Percentiles rank a stretch among this genome's conserved stretches.
Conservation (phyloP, 305 asterid genomes). For the Solanum hybrid region DNA sequence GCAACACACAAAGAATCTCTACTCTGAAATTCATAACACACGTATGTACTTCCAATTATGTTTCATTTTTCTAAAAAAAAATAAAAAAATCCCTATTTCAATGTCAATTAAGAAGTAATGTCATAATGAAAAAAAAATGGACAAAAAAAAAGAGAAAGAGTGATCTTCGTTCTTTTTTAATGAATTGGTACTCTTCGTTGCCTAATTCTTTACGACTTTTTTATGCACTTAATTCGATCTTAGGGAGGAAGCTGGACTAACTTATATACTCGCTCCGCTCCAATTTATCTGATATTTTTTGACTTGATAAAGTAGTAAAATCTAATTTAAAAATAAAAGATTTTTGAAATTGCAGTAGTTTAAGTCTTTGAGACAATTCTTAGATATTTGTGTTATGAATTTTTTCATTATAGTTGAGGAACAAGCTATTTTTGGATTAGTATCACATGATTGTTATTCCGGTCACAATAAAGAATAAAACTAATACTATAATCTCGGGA, state of each 20-base stretch:
- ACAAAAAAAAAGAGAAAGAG: not conserved
- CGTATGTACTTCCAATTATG: not conserved
- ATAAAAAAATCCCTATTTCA: not conserved
- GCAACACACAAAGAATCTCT: not conserved
- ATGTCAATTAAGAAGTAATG: not conserved
- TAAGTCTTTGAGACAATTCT: not conserved
- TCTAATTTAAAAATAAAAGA: no score
- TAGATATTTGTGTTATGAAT: no score
- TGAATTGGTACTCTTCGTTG: not conserved
- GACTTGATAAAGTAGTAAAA: no score
- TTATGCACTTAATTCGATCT: not conserved
- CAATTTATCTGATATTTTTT: no score
- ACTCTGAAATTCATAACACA: not conserved
- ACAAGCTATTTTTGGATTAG: not conserved
- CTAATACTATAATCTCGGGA: not conserved
- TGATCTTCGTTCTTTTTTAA: not conserved
- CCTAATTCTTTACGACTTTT: not conserved
- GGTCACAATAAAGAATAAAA: not conserved
- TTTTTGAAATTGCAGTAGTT: no score
- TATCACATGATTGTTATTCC: not conserved
- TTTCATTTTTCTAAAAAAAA: not conserved
- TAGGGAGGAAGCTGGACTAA: not conserved
- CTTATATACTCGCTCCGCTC: not conserved
- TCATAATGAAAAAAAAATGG: not conserved
- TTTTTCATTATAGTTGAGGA: not conserved